Evolutionary conservation across 108 stramenopile genomes (phyloP), one percentile per base, ranked within the genome.

Genomic region (Aurantiochytrium sp.): DNA sequence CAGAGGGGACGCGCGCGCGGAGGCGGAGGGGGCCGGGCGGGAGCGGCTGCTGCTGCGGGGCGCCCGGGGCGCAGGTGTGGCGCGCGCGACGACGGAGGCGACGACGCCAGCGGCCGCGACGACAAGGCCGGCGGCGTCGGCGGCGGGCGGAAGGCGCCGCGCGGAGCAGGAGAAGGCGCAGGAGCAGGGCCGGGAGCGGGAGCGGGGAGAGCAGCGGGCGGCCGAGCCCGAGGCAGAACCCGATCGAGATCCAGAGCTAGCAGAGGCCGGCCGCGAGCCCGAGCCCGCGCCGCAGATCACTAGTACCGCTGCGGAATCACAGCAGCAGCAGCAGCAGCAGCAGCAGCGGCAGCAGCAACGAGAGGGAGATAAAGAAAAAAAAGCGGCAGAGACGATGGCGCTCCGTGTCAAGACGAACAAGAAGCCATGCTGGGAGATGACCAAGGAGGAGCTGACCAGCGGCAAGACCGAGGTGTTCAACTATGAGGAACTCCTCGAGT

Each of bases 381-480:
- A 69, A 18, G 64, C 14, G 64, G 25, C 25, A 8, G 64, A 28
- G 42, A 69, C 64, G 35, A 69, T 69, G 64, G 64, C 64, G 35
- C 25, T 42, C 42, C 64, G 64, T 23, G 64, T 69, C 35, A 69
- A 69, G 64, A 69, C 64, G 35, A 69, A 69, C 64, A 69, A 69
- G 64, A 69, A 69, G 42, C 64, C 64, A 69, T 69, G 64, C 64
- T 69, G 64, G 64, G 64, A 69, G 18, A 69, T 69, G 64, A 69
- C 64, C 64, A 69, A 69, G 64, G 64, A 69, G 64, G 64, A 69
- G 64, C 64, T 69, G 35, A 69, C 64, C 64, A 69, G 64, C 64
- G 64, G 64, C 64, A 69, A 69, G 64, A 69, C 25, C 64, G 64
- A 42, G 35, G 64, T 69, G 10, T 69, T 69, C 64, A 42, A 69